Evolutionary conservation across 352 stramenopile genomes (phyloP), one percentile per base, ranked within the genome.

Genomic region (Plasmopara halstedii): DNA sequence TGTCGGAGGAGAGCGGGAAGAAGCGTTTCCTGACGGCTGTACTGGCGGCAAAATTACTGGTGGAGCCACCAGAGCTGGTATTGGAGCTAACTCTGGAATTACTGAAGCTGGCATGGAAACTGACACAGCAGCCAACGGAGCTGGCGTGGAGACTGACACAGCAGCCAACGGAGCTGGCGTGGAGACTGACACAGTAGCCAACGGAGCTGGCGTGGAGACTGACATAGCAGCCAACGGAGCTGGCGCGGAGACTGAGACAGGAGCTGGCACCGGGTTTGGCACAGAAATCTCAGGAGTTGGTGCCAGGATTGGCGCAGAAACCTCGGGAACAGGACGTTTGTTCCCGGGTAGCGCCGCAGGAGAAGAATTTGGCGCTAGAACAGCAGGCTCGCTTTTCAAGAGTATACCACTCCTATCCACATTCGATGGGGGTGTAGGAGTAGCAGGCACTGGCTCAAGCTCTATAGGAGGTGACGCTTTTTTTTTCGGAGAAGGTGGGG

Each of bases 331-430:
- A 27, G 42, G 6, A 2, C 42, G 38, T 26, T 53, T 63, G 7
- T 58, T 53, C 15, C 73, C 73, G 40, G 67, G 62, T 13, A 85
- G 49, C 14, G 65, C 70, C 42, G 73, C 62, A 37, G 73, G 73
- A 21, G 73, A 65, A 15, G 73, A 83, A 11, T 48, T 64, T 8
- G 73, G 70, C n/a, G 64, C 58, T 20, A 51, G 15, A 10, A 48
- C 29, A 43, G 48, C 34, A 35, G 36, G 3, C 8, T 63, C 57
- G 26, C 36, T 23, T 13, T 35, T 44, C n/a, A 46, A 13, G 29
- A 37, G 23, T 45, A 66, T 67, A 5, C 56, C 57, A 46, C 46
- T 32, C 18, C 62, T 49, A 45, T 69, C 56, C 49, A 69, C 44
- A 13, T 69, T 63, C 25, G 60, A 69, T 18, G 62, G 53, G 37